phyloP scores from a whole-genome alignment of 2,329 filamentous ascomycete species.

The Thermoascus crustaceus region DNA sequence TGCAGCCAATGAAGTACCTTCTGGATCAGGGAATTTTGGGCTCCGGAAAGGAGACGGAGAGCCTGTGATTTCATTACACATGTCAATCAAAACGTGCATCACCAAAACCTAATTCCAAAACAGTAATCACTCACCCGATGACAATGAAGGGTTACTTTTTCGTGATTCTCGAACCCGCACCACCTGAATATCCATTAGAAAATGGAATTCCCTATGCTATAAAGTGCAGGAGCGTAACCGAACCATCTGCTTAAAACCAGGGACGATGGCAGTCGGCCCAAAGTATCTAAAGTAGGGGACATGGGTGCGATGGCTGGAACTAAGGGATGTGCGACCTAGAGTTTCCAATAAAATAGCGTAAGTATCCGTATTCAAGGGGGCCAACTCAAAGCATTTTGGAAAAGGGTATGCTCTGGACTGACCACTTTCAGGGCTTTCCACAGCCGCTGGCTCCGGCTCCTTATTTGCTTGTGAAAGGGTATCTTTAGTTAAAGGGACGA shows the following conservation, averaged over 20 bases:
- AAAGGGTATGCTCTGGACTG: constrained; percentile 11
- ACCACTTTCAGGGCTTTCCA: constrained; percentile 32
- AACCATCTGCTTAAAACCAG: constrained; percentile 89
- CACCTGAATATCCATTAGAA: constrained; percentile 40
- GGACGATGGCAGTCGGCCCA: constrained; percentile 82
- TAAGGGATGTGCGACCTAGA: constrained; percentile 31
- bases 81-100: neutral
- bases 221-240: constrained; percentile 1
- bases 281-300: constrained; percentile 90
- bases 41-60: constrained; percentile 30
- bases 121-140: constrained; percentile 24
- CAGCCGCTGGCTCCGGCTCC: constrained; percentile 14
- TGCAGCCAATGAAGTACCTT: constrained; percentile 11
- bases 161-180: constrained; percentile 50
- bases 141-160: constrained; percentile 32
- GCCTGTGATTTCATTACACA: constrained; percentile 15
- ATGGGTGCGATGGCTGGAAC: constrained; percentile 30
- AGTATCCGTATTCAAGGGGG: neutral
- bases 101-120: neutral
- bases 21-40: constrained; percentile 20
- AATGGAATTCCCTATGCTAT: too few species aligned
- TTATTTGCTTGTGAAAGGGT: constrained; percentile 6
- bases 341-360: neutral
- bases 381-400: neutral
- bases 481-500: constrained; percentile 8